phyloP scores from a whole-genome alignment of 2,329 filamentous ascomycete genomes.

The Exophiala sideris region DNA sequence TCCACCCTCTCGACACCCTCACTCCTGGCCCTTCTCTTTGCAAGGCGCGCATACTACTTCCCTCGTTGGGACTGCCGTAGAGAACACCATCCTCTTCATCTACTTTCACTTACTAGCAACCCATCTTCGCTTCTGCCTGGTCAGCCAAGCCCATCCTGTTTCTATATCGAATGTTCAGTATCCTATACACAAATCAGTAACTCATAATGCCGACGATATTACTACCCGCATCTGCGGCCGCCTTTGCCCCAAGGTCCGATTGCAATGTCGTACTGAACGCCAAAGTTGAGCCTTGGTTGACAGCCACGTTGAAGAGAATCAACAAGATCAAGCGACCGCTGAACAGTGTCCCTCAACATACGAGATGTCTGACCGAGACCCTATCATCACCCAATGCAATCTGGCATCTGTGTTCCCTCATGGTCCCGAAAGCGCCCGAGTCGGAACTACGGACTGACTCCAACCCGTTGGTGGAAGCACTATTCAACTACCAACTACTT shows the following conservation, averaged over 20 bases:
- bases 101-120: slow-evolving; percentile 37
- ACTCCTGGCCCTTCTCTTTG: slow-evolving; percentile 46
- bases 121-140: slow-evolving; percentile 40
- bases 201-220: slow-evolving; percentile 82
- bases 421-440: slow-evolving; percentile 86
- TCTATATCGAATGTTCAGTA: slow-evolving; percentile 15
- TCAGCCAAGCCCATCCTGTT: slow-evolving; percentile 41
- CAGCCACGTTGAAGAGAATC: slow-evolving; percentile 91
- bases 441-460: slow-evolving; percentile 76
- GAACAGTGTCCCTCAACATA: slow-evolving; percentile 95
- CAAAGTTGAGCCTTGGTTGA: slow-evolving; percentile 91
- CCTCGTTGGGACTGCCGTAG: slow-evolving; percentile 55
- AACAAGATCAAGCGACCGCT: slow-evolving; percentile 94
- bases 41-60: slow-evolving; percentile 61
- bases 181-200: slow-evolving; percentile 1
- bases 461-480: slow-evolving; percentile 77
- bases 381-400: slow-evolving; percentile 86
- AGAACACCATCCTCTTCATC: slow-evolving; percentile 15
- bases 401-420: slow-evolving; percentile 89
- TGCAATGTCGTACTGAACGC: slow-evolving; percentile 91
- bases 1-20: slow-evolving; percentile 18
- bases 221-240: slow-evolving; percentile 89
- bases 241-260: slow-evolving; percentile 88
- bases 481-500: slow-evolving; percentile 90
- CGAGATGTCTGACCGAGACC: slow-evolving; percentile 90